A percentile compares a stretch with the other conserved stretches of the same genome.
Evolutionary conservation across 2,329 filamentous ascomycete genomes (phyloP).

Genomic region (Aspergillus fructus): DNA sequence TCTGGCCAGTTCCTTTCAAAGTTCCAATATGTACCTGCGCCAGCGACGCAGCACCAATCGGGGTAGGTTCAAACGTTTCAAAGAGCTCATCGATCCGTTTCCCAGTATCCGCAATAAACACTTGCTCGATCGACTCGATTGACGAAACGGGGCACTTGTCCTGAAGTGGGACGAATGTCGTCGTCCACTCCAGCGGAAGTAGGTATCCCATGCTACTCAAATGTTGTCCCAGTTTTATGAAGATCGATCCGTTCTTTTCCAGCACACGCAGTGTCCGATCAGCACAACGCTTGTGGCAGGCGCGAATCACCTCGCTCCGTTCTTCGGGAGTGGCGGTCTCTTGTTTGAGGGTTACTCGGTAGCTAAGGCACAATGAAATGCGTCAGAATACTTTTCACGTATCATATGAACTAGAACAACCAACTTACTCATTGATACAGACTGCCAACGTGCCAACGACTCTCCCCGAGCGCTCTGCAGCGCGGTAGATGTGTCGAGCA

Average conservation of each 20-base stretch:
- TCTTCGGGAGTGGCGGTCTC: slow-evolving; percentile 62
- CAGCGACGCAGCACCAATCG: slow-evolving; percentile 89
- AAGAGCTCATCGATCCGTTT: slow-evolving; percentile 78
- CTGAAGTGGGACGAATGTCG: slow-evolving; percentile 92
- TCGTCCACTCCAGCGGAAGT: slow-evolving; percentile 86
- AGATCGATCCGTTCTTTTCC: slow-evolving; percentile 96
- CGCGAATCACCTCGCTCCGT: slow-evolving; percentile 67
- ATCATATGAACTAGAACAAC: slow-evolving; percentile 17
- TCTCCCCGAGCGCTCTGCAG: slow-evolving; percentile 73
- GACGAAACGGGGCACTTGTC: slow-evolving; percentile 94
- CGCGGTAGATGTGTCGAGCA: slow-evolving; percentile 72
- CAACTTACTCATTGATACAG: slow-evolving; percentile 81
- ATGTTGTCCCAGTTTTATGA: slow-evolving; percentile 97
- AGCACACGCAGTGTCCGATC: slow-evolving; percentile 80
- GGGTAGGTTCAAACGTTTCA: slow-evolving; percentile 73
- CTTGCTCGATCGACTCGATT: slow-evolving; percentile 77
- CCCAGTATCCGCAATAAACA: slow-evolving; percentile 84
- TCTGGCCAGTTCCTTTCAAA: slow-evolving; percentile 75
- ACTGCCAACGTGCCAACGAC: slow-evolving; percentile 73
- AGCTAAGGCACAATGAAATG: slow-evolving; percentile 54
- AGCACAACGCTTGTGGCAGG: slow-evolving; percentile 91
- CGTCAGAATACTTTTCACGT: slow-evolving; percentile 6
- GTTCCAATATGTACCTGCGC: slow-evolving; percentile 92
- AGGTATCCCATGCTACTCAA: slow-evolving; percentile 95
- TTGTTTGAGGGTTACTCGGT: slow-evolving; percentile 79